These are phyloP conservation scores for Hebeloma cylindrosporum DNA, from an alignment of 768 basidiomycete genomes.

Conservation along the genomic window DNA sequence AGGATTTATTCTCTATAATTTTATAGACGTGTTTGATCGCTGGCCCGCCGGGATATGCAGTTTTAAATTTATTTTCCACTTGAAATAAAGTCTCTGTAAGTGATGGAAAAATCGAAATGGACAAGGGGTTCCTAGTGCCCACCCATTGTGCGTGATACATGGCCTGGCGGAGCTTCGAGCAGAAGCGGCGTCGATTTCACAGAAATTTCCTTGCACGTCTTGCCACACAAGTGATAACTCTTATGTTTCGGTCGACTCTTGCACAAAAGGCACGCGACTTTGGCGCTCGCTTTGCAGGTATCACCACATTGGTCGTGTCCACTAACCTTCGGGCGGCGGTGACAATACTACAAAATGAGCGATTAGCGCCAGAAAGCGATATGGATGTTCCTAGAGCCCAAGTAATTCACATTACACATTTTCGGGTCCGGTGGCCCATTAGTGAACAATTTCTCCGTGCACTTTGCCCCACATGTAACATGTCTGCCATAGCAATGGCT, in stretches of 20 bases:
- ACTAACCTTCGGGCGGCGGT: conserved; percentile 22
- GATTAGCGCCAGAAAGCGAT: neutral
- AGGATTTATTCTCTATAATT: conserved; percentile 27
- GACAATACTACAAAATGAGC: conserved; percentile 25
- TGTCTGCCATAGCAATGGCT: conserved; percentile 15
- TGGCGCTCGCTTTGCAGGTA: conserved; percentile 23
- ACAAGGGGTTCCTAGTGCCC: neutral
- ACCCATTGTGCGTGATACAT: conserved; percentile 25
- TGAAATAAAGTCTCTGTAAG: neutral
- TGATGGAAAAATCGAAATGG: neutral
- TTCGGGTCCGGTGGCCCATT: conserved; percentile 19
- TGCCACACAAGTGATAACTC: conserved; percentile 27
- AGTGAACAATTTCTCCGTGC: conserved; percentile 24
- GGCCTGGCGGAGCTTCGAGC: conserved; percentile 25
- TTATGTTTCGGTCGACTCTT: conserved; percentile 27
- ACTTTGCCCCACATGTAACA: conserved; percentile 27
- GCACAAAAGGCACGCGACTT: conserved; percentile 27
- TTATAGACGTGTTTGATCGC: conserved; percentile 29
- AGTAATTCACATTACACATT: conserved; percentile 26
- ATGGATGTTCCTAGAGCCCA: neutral
- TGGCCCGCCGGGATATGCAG: conserved; percentile 19
- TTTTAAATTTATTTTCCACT: conserved; percentile 30
- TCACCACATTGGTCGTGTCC: conserved; percentile 28
- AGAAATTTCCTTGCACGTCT: conserved; percentile 24
- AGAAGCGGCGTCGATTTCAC: conserved; percentile 24